phyloP scores from a whole-genome alignment of 2,329 filamentous ascomycete genomes.

The Nigrospora osmanthi region DNA sequence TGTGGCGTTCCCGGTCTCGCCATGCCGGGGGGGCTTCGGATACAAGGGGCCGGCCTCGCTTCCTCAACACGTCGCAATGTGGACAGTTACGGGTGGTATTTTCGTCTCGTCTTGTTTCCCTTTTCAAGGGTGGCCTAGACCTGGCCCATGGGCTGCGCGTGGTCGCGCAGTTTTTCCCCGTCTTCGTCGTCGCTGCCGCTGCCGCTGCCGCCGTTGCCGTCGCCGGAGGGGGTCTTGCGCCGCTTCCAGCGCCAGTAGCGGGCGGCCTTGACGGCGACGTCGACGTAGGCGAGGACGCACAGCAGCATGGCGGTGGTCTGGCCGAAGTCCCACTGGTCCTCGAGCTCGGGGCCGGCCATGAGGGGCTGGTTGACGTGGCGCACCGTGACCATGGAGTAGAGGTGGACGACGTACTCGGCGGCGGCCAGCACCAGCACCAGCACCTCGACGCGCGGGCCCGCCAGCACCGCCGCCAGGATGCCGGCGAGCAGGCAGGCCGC shows the following conservation, averaged over 20 bases:
- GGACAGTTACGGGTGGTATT: too few relatives aligned
- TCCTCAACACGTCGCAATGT: too few relatives aligned
- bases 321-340: constrained; percentile 23
- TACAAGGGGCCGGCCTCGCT: too few relatives aligned
- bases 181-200: too few relatives aligned
- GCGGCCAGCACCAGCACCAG: constrained; percentile 15
- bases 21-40: too few relatives aligned
- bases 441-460: constrained; percentile 6
- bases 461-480: constrained; percentile 12
- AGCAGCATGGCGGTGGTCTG: constrained; percentile 21
- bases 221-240: too few relatives aligned
- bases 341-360: constrained; percentile 13
- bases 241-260: neutral
- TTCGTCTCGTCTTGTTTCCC: too few relatives aligned
- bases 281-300: constrained; percentile 4
- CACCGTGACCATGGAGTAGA: constrained; percentile 22
- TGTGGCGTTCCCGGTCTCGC: too few relatives aligned
- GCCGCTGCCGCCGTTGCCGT: too few relatives aligned
- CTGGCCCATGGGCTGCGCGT: too few relatives aligned
- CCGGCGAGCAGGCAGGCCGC: constrained; percentile 10
- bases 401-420: constrained; percentile 21
- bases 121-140: too few relatives aligned
- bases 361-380: constrained; percentile 18
- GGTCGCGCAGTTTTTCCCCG: too few relatives aligned
- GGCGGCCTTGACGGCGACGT: neutral